phyloP scores from a whole-genome alignment of 2,329 filamentous ascomycete species.

The Colletotrichum sp. region DNA sequence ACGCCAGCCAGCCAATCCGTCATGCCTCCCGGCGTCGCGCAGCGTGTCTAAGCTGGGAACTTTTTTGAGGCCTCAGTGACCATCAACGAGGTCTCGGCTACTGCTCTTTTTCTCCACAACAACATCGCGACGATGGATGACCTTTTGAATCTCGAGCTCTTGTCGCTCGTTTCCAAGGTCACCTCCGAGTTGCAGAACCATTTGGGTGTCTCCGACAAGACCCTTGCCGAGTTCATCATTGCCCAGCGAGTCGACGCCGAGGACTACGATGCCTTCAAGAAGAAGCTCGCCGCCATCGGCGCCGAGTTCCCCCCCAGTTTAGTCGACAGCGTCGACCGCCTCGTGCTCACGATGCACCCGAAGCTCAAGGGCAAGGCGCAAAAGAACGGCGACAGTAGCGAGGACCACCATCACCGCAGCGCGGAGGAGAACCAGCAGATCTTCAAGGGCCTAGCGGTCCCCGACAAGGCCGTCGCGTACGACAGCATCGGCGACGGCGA shows the following conservation, averaged over 20 bases:
- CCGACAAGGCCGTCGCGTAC: slow-evolving; percentile 67
- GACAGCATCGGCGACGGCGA: slow-evolving; percentile 51
- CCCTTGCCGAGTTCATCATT: slow-evolving; percentile 95
- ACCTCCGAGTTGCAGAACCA: slow-evolving; percentile 95
- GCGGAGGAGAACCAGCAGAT: slow-evolving; percentile 78
- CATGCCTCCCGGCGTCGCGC: not conserved
- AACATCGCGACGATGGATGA: slow-evolving; percentile 71
- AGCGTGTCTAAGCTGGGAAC: not conserved
- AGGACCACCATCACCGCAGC: slow-evolving; percentile 42
- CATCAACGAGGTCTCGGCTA: not conserved
- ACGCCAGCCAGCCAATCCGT: not conserved
- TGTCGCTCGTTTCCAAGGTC: slow-evolving; percentile 94
- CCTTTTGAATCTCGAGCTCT: slow-evolving; percentile 85
- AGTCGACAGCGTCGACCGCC: slow-evolving; percentile 87
- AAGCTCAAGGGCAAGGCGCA: slow-evolving; percentile 72
- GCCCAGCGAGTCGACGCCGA: slow-evolving; percentile 82
- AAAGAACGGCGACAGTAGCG: slow-evolving; percentile 37
- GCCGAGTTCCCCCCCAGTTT: slow-evolving; percentile 85
- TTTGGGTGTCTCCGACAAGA: slow-evolving; percentile 90
- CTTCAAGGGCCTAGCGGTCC: slow-evolving; percentile 89
- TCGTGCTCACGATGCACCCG: slow-evolving; percentile 90
- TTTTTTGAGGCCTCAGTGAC: slow-evolving; percentile 12
- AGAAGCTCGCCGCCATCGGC: slow-evolving; percentile 75
- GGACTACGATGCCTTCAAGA: slow-evolving; percentile 75
- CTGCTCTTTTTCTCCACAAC: slow-evolving; percentile 2